Percentiles rank a stretch among this genome's conserved stretches.
Conservation (phyloP, 1,139 yeast species). For the Starmera stellimalicola region DNA sequence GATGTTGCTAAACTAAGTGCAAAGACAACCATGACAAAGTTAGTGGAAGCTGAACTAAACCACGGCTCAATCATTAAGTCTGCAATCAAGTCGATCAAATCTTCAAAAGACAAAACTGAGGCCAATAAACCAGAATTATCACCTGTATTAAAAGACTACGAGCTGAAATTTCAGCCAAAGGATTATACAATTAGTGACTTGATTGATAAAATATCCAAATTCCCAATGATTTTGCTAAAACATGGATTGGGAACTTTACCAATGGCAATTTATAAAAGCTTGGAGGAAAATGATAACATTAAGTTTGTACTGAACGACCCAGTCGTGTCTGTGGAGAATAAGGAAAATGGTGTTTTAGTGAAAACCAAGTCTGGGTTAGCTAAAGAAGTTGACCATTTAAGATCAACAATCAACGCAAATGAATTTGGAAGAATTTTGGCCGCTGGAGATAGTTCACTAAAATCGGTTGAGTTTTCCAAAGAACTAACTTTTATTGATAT, state of each 20-base stretch:
- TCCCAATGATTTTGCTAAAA: conserved; percentile 43
- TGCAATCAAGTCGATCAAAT: conserved; percentile 14
- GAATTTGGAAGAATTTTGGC: conserved; percentile 19
- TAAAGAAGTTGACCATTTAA: conserved; percentile 38
- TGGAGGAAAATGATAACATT: conserved; percentile 32
- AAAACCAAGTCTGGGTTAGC: conserved; percentile 9
- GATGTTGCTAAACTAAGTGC: conserved; percentile 63
- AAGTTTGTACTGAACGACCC: conserved; percentile 24
- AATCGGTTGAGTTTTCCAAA: conserved; percentile 6
- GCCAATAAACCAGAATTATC: conserved; percentile 12
- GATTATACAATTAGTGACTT: conserved; percentile 28
- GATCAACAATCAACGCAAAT: conserved; percentile 44
- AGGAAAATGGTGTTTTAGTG: conserved; percentile 10
- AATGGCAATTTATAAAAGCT: conserved; percentile 26
- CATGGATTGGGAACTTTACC: conserved; percentile 51
- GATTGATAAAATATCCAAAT: conserved; percentile 29
- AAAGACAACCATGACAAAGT: conserved; percentile 40
- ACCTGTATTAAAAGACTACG: conserved; percentile 23
- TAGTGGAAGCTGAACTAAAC: conserved; percentile 48
- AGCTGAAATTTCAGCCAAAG: conserved; percentile 27
- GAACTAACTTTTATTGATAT: conserved; percentile 26
- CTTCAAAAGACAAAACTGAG: conserved; percentile 8
- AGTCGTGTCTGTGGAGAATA: conserved; percentile 9
- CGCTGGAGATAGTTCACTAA: conserved; percentile 1
- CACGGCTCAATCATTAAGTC: conserved; percentile 50